Conservation (phyloP, 768 basidiomycete species). For the Trametes gibbosa region DNA sequence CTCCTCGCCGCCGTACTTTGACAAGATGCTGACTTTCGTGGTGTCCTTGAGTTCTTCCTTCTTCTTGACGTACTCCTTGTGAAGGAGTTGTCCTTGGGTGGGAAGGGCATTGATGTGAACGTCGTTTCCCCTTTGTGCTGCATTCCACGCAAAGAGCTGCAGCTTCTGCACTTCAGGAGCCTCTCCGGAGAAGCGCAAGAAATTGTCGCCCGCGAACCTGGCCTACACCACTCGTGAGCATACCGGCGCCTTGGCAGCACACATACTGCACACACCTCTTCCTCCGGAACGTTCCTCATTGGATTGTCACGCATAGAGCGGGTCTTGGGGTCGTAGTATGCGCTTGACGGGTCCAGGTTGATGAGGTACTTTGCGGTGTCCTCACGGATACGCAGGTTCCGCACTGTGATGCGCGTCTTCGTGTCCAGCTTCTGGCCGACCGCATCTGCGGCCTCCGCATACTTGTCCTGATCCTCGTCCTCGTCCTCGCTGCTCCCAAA, state of each 20-base stretch:
- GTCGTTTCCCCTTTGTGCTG: conserved; percentile 88
- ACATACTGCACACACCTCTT: conserved; percentile 64
- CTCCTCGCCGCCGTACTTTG: conserved; percentile 91
- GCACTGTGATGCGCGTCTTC: conserved; percentile 96
- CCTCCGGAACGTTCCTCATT: conserved; percentile 66
- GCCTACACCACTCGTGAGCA: conserved; percentile 45
- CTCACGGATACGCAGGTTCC: conserved; percentile 97
- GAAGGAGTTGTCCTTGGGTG: conserved; percentile 90
- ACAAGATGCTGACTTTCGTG: conserved; percentile 85
- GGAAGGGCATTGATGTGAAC: conserved; percentile 96
- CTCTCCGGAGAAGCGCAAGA: conserved; percentile 87
- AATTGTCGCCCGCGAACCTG: conserved; percentile 95
- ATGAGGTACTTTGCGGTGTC: conserved; percentile 99
- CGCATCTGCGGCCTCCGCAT: conserved; percentile 96
- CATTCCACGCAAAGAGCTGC: conserved; percentile 97
- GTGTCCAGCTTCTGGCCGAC: conserved; percentile 98
- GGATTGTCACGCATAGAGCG: conserved; percentile 99
- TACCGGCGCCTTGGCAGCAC: not conserved
- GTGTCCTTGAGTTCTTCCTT: conserved; percentile 89
- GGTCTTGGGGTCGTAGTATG: conserved; percentile 99
- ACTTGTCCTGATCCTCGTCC: conserved; percentile 95
- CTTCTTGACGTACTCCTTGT: conserved; percentile 88
- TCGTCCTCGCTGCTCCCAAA: conserved; percentile 97
- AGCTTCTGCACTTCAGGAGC: conserved; percentile 89
- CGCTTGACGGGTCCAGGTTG: conserved; percentile 91